Evolutionary conservation across 192 early-diverging fungal species (phyloP).

Genomic region (Gigaspora rosea): DNA sequence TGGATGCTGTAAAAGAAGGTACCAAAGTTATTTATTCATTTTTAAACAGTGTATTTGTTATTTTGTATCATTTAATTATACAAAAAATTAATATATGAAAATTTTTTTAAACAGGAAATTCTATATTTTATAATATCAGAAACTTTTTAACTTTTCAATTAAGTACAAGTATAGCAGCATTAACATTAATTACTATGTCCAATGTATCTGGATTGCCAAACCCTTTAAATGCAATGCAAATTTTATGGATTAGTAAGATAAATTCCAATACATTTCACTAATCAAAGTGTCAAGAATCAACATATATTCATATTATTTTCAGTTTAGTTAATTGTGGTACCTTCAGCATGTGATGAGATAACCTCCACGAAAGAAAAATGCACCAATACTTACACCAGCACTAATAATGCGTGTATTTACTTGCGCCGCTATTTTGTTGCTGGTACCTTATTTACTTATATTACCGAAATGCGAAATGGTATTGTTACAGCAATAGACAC

Average conservation of each 20-base stretch:
- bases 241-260: slow-evolving; percentile 56
- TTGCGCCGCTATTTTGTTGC: slow-evolving; percentile 76
- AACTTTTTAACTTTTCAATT: slow-evolving; percentile 97
- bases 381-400: slow-evolving; percentile 75
- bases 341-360: slow-evolving; percentile 66
- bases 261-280: slow-evolving; percentile 26
- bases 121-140: slow-evolving; percentile 97
- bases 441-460: slow-evolving; percentile 84
- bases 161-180: slow-evolving; percentile 55
- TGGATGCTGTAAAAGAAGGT: slow-evolving; percentile 95
- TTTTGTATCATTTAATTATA: not conserved
- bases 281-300: too few species aligned
- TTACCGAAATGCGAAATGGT: slow-evolving; percentile 76
- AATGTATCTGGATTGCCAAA: slow-evolving; percentile 85
- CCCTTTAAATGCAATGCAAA: slow-evolving; percentile 98
- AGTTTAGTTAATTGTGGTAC: too few species aligned
- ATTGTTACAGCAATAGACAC: slow-evolving; percentile 71
- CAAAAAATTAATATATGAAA: not conserved
- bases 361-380: slow-evolving; percentile 78
- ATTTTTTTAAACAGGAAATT: slow-evolving; percentile 62
- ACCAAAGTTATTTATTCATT: not conserved
- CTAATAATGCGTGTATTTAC: slow-evolving; percentile 77
- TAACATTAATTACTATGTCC: slow-evolving; percentile 77
- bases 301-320: too few species aligned
- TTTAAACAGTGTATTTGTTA: too few species aligned